Evolutionary conservation across 2,329 filamentous ascomycete genomes (phyloP), one percentile per base, ranked within the genome.

Genomic region (Chaetomium globosum): DNA sequence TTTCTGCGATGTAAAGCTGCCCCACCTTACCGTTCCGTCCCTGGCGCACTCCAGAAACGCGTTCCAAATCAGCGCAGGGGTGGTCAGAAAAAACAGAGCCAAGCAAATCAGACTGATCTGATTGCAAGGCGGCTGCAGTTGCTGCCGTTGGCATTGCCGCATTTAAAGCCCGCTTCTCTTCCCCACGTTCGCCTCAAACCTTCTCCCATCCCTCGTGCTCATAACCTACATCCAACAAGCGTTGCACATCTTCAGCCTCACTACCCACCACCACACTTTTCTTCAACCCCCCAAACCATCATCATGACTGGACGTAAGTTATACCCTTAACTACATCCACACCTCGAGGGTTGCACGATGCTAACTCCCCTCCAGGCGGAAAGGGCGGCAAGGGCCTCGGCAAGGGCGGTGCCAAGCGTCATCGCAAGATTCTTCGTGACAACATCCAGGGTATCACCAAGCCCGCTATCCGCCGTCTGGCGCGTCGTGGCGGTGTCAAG

Each of bases 401-500:
- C 81, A 97, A 97, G 89, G 93, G 93, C 73, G 93, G 93, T 81
- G 94, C 94, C 83, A 98, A 97, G 91, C 93, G 93, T 83, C 93
- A 97, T 85, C 89, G 94, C 78, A 97, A 97, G 91, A 97, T 97
- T 86, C 87, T 97, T 81, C 92, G 93, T 83, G 93, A 97, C 90
- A 97, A 97, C 91, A 97, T 97, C 79, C 93, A 97, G 85, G 93
- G 93, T 84, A 97, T 97, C 79, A 97, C 93, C 78, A 97, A 97
- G 91, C 93, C 93, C 76, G 93, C 93, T 76, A 97, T 97, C 83
- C 90, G 93, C 77, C 93, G 93, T 96, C 93, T 97, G 80, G 93
- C 93, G 72, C 93, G 93, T 84, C 93, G 93, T 95, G 93, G 93
- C 82, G 93, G 93, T 93, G 93, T 97, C 87, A 97, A 97, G 92